phyloP scores from a whole-genome alignment of 768 basidiomycete species.

The Sarcomyxa edulis region DNA sequence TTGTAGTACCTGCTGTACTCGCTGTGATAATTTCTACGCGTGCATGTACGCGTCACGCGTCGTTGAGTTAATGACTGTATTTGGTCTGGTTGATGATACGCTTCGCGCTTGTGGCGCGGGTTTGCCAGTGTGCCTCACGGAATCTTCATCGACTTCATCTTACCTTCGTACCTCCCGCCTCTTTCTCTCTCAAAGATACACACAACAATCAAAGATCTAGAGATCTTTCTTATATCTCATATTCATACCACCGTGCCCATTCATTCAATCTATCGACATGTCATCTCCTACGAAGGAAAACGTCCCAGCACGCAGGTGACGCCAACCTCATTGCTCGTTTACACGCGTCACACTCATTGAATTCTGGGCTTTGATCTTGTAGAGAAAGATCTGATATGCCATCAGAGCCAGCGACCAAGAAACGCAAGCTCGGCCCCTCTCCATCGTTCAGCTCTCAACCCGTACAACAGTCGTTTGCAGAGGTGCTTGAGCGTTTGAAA shows the following conservation, averaged over 20 bases:
- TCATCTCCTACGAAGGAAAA: neutral
- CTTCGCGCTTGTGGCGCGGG: too few relatives aligned
- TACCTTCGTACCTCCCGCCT: too few relatives aligned
- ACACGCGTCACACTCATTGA: neutral
- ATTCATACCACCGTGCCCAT: neutral
- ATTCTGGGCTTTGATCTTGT: neutral
- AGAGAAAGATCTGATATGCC: conserved; percentile 6
- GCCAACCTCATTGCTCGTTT: too few relatives aligned
- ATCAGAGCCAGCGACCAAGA: conserved; percentile 43
- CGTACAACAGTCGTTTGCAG: conserved; percentile 51
- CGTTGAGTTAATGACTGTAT: too few relatives aligned
- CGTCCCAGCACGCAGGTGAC: neutral
- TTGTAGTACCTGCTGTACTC: too few relatives aligned
- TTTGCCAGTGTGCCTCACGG: too few relatives aligned
- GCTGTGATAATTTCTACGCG: too few relatives aligned
- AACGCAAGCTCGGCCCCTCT: conserved; percentile 42
- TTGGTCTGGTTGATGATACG: too few relatives aligned
- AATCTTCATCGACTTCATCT: too few relatives aligned
- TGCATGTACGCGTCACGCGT: too few relatives aligned
- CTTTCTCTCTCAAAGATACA: too few relatives aligned
- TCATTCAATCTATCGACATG: neutral
- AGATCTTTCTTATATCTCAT: neutral
- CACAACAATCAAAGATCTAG: too few relatives aligned
- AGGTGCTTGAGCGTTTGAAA: conserved; percentile 58
- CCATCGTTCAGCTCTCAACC: conserved; percentile 35